Conservation (phyloP, 306 rosid genomes). For the Castanea mollissima region DNA sequence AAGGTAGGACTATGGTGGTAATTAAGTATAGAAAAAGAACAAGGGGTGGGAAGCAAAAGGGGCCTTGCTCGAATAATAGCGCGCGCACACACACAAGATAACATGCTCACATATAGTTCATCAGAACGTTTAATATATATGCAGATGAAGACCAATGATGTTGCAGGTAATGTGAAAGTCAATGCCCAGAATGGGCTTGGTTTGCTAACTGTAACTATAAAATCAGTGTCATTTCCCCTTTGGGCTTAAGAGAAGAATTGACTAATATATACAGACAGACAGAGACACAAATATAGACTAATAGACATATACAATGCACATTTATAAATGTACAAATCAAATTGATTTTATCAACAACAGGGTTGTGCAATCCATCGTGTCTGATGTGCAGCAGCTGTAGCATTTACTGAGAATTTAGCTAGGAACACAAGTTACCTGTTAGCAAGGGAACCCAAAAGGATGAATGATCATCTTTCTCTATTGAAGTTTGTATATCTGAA, state of each 20-base stretch:
- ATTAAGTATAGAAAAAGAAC: neutral
- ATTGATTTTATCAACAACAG: neutral
- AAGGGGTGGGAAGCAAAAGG: neutral
- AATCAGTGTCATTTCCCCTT: neutral
- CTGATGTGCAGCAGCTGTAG: constrained; percentile 1
- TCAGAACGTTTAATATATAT: neutral
- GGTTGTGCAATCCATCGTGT: neutral
- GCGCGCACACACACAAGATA: neutral
- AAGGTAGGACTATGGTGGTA: neutral
- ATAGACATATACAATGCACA: neutral
- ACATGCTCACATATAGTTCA: constrained; percentile 9
- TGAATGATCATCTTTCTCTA: constrained; percentile 72
- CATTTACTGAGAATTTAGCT: constrained; percentile 5
- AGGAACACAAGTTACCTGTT: constrained; percentile 56
- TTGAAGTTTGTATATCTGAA: constrained; percentile 38
- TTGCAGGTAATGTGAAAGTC: neutral
- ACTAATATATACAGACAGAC: neutral
- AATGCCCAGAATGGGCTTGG: neutral
- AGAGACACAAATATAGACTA: neutral
- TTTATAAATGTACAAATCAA: neutral
- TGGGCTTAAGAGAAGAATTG: neutral
- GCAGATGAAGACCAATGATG: neutral
- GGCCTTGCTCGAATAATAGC: constrained; percentile 1
- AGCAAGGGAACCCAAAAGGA: constrained; percentile 94
- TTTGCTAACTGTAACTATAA: neutral